These are phyloP conservation scores for Botrytis squamosa DNA, from an alignment of 2,329 filamentous ascomycete species.

Conservation along the genomic window DNA sequence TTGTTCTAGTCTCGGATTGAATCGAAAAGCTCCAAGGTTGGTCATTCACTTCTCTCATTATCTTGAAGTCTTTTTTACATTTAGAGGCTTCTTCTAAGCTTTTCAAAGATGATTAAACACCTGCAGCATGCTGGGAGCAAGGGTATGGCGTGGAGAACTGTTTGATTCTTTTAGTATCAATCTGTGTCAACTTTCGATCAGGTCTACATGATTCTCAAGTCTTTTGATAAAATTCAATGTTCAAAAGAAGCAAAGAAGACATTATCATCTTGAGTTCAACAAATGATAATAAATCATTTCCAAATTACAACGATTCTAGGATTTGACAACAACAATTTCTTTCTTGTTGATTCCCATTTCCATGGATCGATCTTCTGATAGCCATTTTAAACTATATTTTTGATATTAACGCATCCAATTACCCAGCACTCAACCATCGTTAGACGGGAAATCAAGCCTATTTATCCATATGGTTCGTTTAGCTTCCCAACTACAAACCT, in stretches of 20 bases:
- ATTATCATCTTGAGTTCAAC: not conserved
- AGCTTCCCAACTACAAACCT: not conserved
- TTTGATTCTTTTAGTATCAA: not conserved
- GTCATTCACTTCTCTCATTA: not conserved
- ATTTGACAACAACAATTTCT: not conserved
- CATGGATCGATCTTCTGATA: not conserved
- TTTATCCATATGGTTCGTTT: not conserved
- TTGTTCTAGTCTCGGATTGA: not conserved
- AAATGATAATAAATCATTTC: accelerated
- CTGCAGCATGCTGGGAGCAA: not conserved
- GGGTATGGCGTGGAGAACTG: not conserved
- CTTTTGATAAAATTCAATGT: accelerated
- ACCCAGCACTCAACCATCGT: not conserved
- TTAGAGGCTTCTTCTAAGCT: accelerated
- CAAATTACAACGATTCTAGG: accelerated
- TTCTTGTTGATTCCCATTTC: not conserved
- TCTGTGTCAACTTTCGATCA: not conserved
- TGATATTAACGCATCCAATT: accelerated
- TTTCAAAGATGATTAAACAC: not conserved
- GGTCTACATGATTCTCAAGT: accelerated
- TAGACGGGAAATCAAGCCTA: no score
- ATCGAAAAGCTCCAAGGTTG: accelerated
- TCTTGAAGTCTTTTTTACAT: not conserved
- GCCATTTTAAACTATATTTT: accelerated
- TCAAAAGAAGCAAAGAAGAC: not conserved